A percentile compares a stretch with the other conserved stretches of the same genome.
Conservation (phyloP, 2,329 filamentous ascomycete species). For the Clonostachys sp. region DNA sequence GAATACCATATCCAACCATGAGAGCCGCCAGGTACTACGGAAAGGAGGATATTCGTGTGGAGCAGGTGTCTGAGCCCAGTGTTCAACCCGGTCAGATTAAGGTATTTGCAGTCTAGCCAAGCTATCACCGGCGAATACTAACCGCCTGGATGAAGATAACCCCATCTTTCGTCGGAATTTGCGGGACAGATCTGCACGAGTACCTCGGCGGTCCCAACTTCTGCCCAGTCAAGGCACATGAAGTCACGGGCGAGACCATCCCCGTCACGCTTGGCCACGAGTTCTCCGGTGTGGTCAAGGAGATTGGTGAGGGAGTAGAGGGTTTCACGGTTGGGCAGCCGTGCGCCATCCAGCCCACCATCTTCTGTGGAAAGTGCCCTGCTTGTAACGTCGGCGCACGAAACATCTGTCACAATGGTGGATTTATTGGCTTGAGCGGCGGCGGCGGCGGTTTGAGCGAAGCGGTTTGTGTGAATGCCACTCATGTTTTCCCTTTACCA, state of each 20-base stretch:
- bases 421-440: slow-evolving; percentile 22
- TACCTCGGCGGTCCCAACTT: slow-evolving; percentile 20
- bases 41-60: not conserved
- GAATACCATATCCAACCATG: not conserved
- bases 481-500: slow-evolving; percentile 41
- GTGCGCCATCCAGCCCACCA: slow-evolving; percentile 52
- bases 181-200: slow-evolving; percentile 25
- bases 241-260: slow-evolving; percentile 47
- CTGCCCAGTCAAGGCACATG: slow-evolving; percentile 37
- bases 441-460: slow-evolving; percentile 51
- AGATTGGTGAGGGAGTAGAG: slow-evolving; percentile 42
- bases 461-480: slow-evolving; percentile 40
- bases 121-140: no score
- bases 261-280: slow-evolving; percentile 60
- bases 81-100: not conserved
- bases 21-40: not conserved
- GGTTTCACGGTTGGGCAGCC: slow-evolving; percentile 44
- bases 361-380: slow-evolving; percentile 48
- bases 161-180: slow-evolving; percentile 16
- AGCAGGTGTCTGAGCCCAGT: not conserved
- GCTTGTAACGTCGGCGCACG: slow-evolving; percentile 39
- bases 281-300: slow-evolving; percentile 55
- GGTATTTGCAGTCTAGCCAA: not conserved
- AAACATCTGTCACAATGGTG: slow-evolving; percentile 35
- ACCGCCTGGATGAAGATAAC: not conserved